Base-by-base conservation (phyloP, 768 basidiomycete species). In the Boletus vinaceobasis region DNA sequence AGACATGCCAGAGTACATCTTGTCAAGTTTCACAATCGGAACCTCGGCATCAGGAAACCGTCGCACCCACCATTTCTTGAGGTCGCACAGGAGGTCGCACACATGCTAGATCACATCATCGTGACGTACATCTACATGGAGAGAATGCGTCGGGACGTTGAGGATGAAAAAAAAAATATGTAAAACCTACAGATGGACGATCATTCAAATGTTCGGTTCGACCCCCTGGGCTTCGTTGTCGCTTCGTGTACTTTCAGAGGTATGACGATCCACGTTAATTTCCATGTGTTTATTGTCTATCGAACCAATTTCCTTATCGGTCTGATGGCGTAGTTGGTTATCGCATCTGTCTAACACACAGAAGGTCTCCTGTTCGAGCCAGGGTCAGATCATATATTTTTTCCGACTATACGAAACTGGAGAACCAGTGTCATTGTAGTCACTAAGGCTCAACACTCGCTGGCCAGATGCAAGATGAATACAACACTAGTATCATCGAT, bases 311-410 rank as follows among this genome's bases (percentile, higher is more conserved):
- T 23, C 23, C 23, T 23, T 4, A 4, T 23, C 23, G 39, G 69
- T 70, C 59, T 66, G 80, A 80, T 85, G 84, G 83, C 81, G 84
- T 86, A 85, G 82, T 84, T 85, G 84, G 84, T 85, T 85, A 86
- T 86, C 83, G 81, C 83, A 83, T 85, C 23, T 23, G 23, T 23
- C 23, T 23, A 23, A 23, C 23, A 23, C 23, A 39, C 55, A 58
- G 60, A 62, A 61, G 60, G 56, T 61, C 60, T 58, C 60, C 53
- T 61, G 60, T 62, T 61, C 60, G 60, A 61, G 6, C 60, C 60
- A 61, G 38, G 38, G 7, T 39, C 38, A 39, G 38, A 39, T 39
- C 38, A 39, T n/a, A 19, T 19, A n/a, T 19, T 39, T 9, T 39
- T 19, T 14, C 14, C 1, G 35, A 14, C 10, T 33, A 33, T 10